Conservation (phyloP, 352 stramenopile species). For the Elongisporangium prolatum region DNA sequence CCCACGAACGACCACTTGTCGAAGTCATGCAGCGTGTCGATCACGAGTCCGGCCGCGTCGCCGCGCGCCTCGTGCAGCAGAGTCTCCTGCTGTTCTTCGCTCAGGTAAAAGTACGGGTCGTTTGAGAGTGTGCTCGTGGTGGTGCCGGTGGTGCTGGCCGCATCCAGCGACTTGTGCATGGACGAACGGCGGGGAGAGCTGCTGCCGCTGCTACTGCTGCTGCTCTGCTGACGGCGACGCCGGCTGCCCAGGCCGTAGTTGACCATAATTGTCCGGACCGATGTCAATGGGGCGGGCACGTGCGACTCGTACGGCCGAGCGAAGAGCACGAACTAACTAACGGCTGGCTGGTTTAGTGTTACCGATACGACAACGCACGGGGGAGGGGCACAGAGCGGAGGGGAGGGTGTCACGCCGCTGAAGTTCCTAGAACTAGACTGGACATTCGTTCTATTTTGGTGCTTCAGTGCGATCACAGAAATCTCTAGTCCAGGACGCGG, state of each 20-base stretch:
- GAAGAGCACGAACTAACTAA: neutral
- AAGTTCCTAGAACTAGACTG: neutral
- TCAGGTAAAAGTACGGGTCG: slow-evolving; percentile 53
- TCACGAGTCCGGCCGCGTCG: slow-evolving; percentile 49
- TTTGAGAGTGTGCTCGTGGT: slow-evolving; percentile 13
- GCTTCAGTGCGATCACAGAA: neutral
- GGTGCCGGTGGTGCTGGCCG: slow-evolving; percentile 3
- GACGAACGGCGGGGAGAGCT: slow-evolving; percentile 10
- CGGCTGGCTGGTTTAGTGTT: neutral
- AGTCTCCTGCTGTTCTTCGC: slow-evolving; percentile 36
- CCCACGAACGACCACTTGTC: slow-evolving; percentile 67
- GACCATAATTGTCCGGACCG: slow-evolving; percentile 3
- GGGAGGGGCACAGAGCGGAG: neutral
- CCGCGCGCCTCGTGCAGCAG: slow-evolving; percentile 41
- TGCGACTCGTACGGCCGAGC: neutral
- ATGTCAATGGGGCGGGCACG: neutral
- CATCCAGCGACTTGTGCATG: slow-evolving; percentile 6
- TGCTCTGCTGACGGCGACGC: slow-evolving; percentile 7
- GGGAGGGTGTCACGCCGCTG: neutral
- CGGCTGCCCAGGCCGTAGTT: slow-evolving; percentile 8
- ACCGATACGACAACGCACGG: neutral
- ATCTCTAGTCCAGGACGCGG: neutral
- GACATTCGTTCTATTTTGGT: neutral
- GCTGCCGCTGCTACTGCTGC: slow-evolving; percentile 11
- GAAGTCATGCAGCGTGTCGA: slow-evolving; percentile 52